phyloP scores from a whole-genome alignment of 306 rosid species.

The Quercus ilex region DNA sequence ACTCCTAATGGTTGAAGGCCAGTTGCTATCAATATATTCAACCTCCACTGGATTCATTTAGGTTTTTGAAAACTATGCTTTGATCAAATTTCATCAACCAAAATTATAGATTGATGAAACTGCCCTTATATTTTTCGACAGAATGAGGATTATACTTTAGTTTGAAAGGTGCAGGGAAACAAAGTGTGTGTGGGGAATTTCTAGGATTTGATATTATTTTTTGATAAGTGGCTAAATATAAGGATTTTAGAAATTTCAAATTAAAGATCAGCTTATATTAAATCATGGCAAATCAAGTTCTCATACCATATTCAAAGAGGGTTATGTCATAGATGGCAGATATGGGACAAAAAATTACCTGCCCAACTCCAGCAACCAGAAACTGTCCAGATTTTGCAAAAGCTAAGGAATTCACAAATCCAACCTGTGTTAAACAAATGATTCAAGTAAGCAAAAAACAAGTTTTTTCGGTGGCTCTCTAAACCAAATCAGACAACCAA shows the following conservation, averaged over 20 bases:
- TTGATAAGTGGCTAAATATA: neutral
- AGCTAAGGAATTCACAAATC: conserved; percentile 89
- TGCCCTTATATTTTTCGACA: too few relatives aligned
- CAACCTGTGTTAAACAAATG: conserved; percentile 55
- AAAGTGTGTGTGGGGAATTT: too few relatives aligned
- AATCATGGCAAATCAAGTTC: neutral
- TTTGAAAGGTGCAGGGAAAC: too few relatives aligned
- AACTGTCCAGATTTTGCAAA: conserved; percentile 82
- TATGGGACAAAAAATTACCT: conserved; percentile 45
- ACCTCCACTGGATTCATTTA: too few relatives aligned
- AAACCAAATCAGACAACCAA: neutral
- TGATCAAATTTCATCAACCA: too few relatives aligned
- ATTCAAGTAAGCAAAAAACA: conserved; percentile 3
- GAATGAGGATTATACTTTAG: too few relatives aligned
- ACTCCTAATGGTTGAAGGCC: too few relatives aligned
- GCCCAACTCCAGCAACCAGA: conserved; percentile 87
- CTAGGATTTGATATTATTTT: too few relatives aligned
- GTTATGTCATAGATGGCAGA: neutral
- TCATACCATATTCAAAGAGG: neutral
- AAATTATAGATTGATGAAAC: too few relatives aligned
- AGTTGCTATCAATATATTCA: too few relatives aligned
- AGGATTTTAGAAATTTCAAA: neutral
- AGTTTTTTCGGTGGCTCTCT: neutral
- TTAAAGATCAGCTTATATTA: neutral
- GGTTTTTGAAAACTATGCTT: too few relatives aligned